Base-by-base conservation (phyloP, 179 eudicot species). In the Silene noctiflora region DNA sequence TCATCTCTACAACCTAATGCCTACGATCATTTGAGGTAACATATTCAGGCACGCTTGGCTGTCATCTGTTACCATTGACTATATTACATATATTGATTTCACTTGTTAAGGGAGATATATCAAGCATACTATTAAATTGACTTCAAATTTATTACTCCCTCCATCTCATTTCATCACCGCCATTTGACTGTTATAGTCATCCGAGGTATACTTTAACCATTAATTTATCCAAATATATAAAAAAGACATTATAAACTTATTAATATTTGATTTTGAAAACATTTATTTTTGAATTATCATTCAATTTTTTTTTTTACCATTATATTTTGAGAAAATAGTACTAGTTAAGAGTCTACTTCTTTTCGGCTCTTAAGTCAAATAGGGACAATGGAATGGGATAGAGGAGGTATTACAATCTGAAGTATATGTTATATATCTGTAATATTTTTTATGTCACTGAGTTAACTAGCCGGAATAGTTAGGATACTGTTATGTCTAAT, bases 1-100 rank as follows among this genome's bases (percentile, higher is more conserved):
- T 14, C 20, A 55, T 55, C 59, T 73, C 61, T 51, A 62, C 62
- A 33, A 44, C 78, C 39, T 33, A 8, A 46, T 65, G 42, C 25
- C 66, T 20, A n/a, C 61, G 13, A 24, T 42, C 56, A 59, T 71
- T 67, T 59, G 67, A 81, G 75, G 63, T 71, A 51, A 71, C 63
- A 6, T 51, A 14, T 48, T 55, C 42, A 25, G 61, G 16, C 24
- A 25, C 10, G 33, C 44, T 60, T 53, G 63, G 44, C 22, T 14
- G 39, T 31, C 39, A 53, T 71, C 74, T 53, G 53, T 19, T 73
- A 2, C 73, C 27, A 22, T 33, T 72, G 74, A 60, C 74, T 35
- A 46, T 33, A 53, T 31, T 67, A 58, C 53, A 56, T 68, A 33
- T 21, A 58, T 67, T 29, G 77, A 61, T 67, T 22, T 72, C 60